Evolutionary conservation across 352 stramenopile species (phyloP), one percentile per base, ranked within the genome.

Genomic region (Globisporangium iwayamae): DNA sequence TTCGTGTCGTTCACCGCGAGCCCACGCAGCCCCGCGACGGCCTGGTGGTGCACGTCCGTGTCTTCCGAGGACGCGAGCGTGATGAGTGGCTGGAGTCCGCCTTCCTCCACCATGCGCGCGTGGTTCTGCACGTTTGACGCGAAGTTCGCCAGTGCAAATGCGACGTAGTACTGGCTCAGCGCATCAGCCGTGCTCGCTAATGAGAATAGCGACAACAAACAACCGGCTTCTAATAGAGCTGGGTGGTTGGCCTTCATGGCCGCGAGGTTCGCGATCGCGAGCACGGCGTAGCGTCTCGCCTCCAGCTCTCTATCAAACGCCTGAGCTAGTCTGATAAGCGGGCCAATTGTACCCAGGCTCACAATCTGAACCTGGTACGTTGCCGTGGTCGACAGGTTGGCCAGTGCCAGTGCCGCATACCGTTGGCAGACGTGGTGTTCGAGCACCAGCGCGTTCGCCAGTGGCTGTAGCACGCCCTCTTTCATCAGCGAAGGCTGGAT

Each of bases 351-450:
- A 2, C 96, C 96, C 18, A 95, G 76, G 50, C 97, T 88, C 36
- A 99, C 95, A 55, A 99, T 97, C 66, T 98, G 91, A 13, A 98
- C 88, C 68, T 98, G 91, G 58, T 96, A 96, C 25, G 87, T 86
- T 6, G 96, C 90, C 0, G 96, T 96, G 3, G 93, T 98, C 18
- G 93, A 94, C 66, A 99, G 73, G 58, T 99, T 99, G 16, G 96
- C 96, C 2, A 99, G 75, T 6, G 87, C 87, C 13, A 99, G 77
- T 1, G 94, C 90, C 13, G 93, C 87, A 72, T 98, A 99, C 3
- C 93, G 85, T 66, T 98, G 95, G 64, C 89, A 98, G n/a, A 97
- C 89, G 43, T 97, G 85, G 57, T 98, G 90, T 10, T 93, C 79
- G 11, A 95, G 75, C 22, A 92, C 75, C 0, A 99, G 59, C 3